Base-by-base conservation (phyloP, 129 eudicot genomes). In the Chrysanthemum makinoi region DNA sequence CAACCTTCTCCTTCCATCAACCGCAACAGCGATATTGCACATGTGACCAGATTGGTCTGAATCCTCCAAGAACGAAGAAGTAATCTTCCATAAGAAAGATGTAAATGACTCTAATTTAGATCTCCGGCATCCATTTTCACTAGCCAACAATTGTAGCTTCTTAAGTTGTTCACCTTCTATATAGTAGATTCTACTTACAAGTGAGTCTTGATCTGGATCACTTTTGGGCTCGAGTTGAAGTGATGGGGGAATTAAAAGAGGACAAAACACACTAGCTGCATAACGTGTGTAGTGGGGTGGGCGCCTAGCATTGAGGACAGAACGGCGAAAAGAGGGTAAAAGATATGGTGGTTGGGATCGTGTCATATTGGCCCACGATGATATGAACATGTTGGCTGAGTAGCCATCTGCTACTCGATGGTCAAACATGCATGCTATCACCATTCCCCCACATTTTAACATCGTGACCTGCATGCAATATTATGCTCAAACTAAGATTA, bases 341-440 rank as follows among this genome's bases (percentile, higher is more conserved):
- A 13, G 53, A 51, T 83, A 56, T 4, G 76, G 75, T 15, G 74
- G 79, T 26, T 73, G 60, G 7, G 74, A 73, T 73, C 60, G 85
- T 20, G 85, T 81, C 46, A 77, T 73, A 24, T 87, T 78, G 1
- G 85, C 85, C 93, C 93, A 87, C 4, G 89, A 70, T 4, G 77
- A 77, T 19, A 87, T 70, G n/a, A 87, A 87, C 93, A 87, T 84
- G 77, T 81, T 81, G 75, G 87, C 85, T 3, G 93, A 84, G 72
- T 87, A 80, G 11, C 89, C 89, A 5, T 87, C 93, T 3, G 89
- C 86, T 9, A 79, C 87, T 66, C 82, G 86, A 62, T 87, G 93
- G 28, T 83, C 81, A 48, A 87, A 81, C 7, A 83, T 74, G 82
- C 81, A 75, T 24, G 77, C 86, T 13, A 87, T 73, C 69, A 87